Base-by-base conservation (phyloP, 768 basidiomycete species). In the Mrakia blollopis region DNA sequence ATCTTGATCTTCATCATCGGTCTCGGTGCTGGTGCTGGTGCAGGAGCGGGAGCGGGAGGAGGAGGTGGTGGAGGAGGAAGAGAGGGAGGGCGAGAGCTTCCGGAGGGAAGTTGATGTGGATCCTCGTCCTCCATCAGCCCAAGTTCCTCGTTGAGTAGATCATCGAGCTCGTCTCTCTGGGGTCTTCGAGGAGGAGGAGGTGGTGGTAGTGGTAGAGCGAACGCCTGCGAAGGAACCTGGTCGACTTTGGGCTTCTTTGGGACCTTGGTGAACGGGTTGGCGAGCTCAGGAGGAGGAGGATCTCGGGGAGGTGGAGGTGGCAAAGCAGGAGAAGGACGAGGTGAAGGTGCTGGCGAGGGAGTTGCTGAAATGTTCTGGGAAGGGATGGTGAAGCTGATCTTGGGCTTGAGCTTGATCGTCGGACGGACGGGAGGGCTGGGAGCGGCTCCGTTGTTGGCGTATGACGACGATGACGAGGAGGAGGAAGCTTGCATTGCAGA, bases 371-470 rank as follows among this genome's bases (percentile, higher is more conserved):
- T 35, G 14, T 21, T 21, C 63, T 54, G 32, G 52, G 63, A 67
- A 5, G 74, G 32, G 30, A 65, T 18, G 32, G 21, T 35, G 63
- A 65, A 76, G 21, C 73, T 61, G 18, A 78, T 39, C 39, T 79
- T 80, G 65, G 79, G 62, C 82, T 94, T 95, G 63, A 91, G 89
- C 83, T 92, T 92, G 76, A 86, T 81, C 8, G 79, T 78, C 57
- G 79, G 69, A 57, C 79, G 78, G 11, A 63, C 16, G 75, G 74
- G 39, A 32, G 69, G 39, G 35, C 75, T 80, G 60, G 79, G 47
- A 50, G 18, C 47, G 14, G 18, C 16, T 21, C 11, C 47, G 47
- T 50, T 65, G 81, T 93, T 95, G 62, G 91, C 88, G 83, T 92
- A 92, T 75, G 86, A 80, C 13, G 79, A 76, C 54, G 79, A 57